Base-by-base conservation (phyloP, 2,329 filamentous ascomycete genomes). In the Fusarium coffeatum region DNA sequence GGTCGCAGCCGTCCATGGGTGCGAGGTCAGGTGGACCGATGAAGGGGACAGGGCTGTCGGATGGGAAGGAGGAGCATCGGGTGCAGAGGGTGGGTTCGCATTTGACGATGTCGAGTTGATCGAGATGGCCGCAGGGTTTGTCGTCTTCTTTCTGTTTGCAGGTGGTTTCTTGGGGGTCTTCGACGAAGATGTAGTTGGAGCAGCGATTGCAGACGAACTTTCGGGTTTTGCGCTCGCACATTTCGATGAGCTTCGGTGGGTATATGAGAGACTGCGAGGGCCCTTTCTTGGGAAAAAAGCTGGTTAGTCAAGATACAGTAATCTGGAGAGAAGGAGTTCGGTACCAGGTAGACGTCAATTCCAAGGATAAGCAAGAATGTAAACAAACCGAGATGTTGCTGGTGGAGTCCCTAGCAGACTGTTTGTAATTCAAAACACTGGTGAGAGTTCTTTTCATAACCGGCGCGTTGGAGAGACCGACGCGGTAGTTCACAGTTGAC, bases 71-170 rank as follows among this genome's bases (percentile, higher is more conserved):
- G 9, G 59, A 20, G 22, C 61, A 64, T 2, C 55, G 1, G 0
- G 11, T 43, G 45, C 61, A 64, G 3, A 64, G 61, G 2, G 34
- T 22, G 1, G 59, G 3, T 4, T 59, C 59, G 8, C 59, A 64
- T 42, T 49, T 41, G 25, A 30, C 16, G 10, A 64, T n/a, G 2
- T 46, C n/a, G 3, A 37, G 10, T 8, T 45, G 37, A 3, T 55
- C 61, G 9, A 53, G 23, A 2, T 1, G n/a, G 4, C 49, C 49
- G 5, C 49, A 53, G 10, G 6, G 23, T 4, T 28, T 28, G 18
- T n/a, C 34, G 0, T 37, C 18, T 7, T 16, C n/a, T 34, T 50
- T 12, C 4, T 1, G 2, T 16, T 46, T 11, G 12, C 6, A 22
- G 6, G 15, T 9, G 2, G 22, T 18, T 7, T 23, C 11, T 4